Evolutionary conservation across 257 asterid species (phyloP), one percentile per base, ranked within the genome.

Genomic region (Solanum clarkiae): DNA sequence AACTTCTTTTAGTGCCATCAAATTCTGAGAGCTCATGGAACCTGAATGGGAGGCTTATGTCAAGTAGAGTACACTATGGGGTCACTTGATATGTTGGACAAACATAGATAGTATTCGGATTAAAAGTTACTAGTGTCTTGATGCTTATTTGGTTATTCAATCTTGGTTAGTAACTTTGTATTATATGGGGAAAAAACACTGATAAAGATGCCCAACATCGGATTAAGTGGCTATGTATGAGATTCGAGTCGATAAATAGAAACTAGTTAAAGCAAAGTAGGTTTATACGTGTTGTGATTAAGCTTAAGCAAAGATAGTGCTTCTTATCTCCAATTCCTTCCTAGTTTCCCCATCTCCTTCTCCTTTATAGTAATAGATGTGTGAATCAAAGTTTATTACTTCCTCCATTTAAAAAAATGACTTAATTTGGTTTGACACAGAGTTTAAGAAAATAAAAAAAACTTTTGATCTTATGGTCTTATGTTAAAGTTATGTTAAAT

Each of bases 11-110:
- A 3, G 91, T 71, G 57, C 86, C 89, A 45, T 92, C 95, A 44
- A 92, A 91, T 84, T 92, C 95, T 3, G 91, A 49, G 66, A 92
- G 85, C 86, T 80, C 92, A 20, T 91, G 95, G 84, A 92, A 92
- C 86, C 95, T 92, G 87, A 82, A 75, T 26, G 82, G 60, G 45
- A 71, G 17, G 80, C 15, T 16, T 26, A 65, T 36, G 15, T 5
- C 54, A 26, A 65, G 36, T 40, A 63, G 71, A 59, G 66, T 8
- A n/a, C 62, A 15, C 20, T 55, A 6, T 4, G 16, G 42, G 71
- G 22, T 13, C 16, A 10, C 3, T 65, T 24, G 71, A 0, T 65
- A 65, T 65, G 71, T 10, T 65, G 12, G 71, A 24, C 44, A 12
- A 14, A 18, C 5, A 65, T 65, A 65, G 15, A 13, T 26, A 63